Conservation (phyloP, 352 stramenopile genomes). For the Globisporangium barbulae region DNA sequence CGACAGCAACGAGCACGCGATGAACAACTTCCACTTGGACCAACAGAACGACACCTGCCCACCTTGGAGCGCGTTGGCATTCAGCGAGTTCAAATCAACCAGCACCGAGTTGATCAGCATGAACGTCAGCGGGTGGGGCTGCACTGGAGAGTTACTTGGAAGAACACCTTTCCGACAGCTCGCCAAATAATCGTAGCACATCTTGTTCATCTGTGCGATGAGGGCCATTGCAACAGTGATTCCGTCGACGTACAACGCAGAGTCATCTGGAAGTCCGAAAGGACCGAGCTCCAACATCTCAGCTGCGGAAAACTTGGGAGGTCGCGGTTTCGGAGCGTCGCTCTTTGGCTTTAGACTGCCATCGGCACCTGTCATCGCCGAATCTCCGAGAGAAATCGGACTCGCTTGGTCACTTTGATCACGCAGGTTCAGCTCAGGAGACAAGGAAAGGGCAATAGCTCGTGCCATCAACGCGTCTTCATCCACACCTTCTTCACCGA, state of each 20-base stretch:
- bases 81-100: conserved; percentile 37
- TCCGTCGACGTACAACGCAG: conserved; percentile 39
- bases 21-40: conserved; percentile 66
- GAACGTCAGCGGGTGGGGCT: conserved; percentile 84
- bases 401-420: conserved; percentile 43
- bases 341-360: conserved; percentile 8
- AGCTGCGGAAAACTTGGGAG: conserved; percentile 56
- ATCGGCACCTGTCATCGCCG: conserved; percentile 15
- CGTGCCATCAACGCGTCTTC: conserved; percentile 88
- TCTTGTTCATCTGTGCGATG: conserved; percentile 57
- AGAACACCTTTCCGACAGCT: conserved; percentile 65
- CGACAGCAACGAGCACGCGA: conserved; percentile 53
- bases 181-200: conserved; percentile 74
- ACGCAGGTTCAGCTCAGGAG: conserved; percentile 69
- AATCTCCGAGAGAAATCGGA: conserved; percentile 19
- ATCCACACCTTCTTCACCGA: conserved; percentile 70
- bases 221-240: conserved; percentile 49
- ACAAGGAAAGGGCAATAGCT: conserved; percentile 85
- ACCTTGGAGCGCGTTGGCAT: conserved; percentile 16
- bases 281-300: conserved; percentile 67
- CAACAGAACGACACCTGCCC: conserved; percentile 18
- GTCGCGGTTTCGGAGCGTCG: conserved; percentile 35
- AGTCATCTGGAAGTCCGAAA: conserved; percentile 49
- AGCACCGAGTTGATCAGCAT: conserved; percentile 87
- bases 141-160: conserved; percentile 56